Base-by-base conservation (phyloP, 2,329 filamentous ascomycete species). In the Ceratocystis variospora region DNA sequence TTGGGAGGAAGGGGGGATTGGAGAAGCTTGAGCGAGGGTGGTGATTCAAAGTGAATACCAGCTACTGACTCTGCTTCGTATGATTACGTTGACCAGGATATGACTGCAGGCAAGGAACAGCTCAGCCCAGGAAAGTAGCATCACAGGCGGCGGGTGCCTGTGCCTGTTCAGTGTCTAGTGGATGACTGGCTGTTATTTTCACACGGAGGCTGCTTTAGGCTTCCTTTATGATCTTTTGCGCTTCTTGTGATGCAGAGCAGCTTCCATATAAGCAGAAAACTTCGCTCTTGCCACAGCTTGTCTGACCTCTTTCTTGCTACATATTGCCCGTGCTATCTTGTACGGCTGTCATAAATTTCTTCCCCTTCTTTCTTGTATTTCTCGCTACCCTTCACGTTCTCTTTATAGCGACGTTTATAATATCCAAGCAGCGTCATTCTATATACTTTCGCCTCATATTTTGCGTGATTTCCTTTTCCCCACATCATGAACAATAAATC, bases 401-500 rank as follows among this genome's bases (percentile, higher is more conserved):
- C 46, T 50, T 50, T 33, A 17, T 17, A 31, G 17, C 53, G 28
- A 12, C 46, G 5, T 19, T 50, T 15, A 50, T 22, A 22, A 50
- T 17, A 50, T 50, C 10, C 15, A 15, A 7, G 22, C 3, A 50
- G 46, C 22, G 2, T n/a, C 17, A n/a, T 33, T 8, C 7, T 25
- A 28, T 53, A 28, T 53, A 53, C 33, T 3, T 37, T 37, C 33
- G 8, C 33, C 8, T 37, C 33, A 37, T 37, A 37, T 37, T 37
- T 37, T 2, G 2, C 33, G 33, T 37, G 33, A 10, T 37, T 25
- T 12, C 5, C 28, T 59, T 8, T 10, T 2, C 15, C 8, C 8
- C 10, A 65, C 68, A 87, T 86, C 83, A 76, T 82, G 55, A 77
- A 73, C 66, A 83, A 80, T 3, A 46, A 46, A 55, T 71, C 77